Evolutionary conservation across 495 filamentous ascomycete species (phyloP).

Genomic region (Penicillium waksmanii): DNA sequence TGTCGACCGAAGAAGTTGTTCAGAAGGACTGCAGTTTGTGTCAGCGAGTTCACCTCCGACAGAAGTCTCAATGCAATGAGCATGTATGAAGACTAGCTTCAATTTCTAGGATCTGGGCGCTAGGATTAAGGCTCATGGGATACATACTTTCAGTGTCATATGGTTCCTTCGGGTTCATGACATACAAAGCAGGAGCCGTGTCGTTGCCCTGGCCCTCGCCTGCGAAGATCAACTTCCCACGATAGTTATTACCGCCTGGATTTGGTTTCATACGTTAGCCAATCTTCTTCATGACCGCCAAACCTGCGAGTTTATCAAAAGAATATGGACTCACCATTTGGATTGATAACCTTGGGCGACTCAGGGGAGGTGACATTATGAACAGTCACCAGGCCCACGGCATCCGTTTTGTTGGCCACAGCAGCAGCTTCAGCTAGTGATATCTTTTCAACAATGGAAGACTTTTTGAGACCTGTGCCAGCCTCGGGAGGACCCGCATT

Average conservation of each 20-base stretch:
- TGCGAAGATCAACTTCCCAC: constrained; percentile 46
- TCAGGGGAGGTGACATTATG: constrained; percentile 33
- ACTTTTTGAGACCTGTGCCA: constrained; percentile 55
- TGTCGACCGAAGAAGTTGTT: constrained; percentile 42
- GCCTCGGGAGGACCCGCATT: constrained; percentile 49
- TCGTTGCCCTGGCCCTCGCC: constrained; percentile 53
- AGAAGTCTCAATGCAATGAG: too few species aligned
- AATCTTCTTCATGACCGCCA: background rate
- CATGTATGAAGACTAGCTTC: too few species aligned
- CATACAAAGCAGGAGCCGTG: constrained; percentile 41
- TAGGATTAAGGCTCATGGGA: too few species aligned
- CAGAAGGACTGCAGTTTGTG: constrained; percentile 23
- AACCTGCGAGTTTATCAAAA: too few species aligned
- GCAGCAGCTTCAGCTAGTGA: constrained; percentile 42
- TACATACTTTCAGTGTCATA: constrained; percentile 53
- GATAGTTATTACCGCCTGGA: constrained; percentile 53
- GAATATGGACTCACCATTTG: constrained; percentile 46
- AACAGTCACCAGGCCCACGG: constrained; percentile 44
- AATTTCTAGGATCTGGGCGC: too few species aligned
- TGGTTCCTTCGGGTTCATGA: constrained; percentile 51
- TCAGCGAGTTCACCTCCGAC: background rate
- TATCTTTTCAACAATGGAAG: constrained; percentile 54
- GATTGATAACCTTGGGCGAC: constrained; percentile 45
- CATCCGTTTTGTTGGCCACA: constrained; percentile 43
- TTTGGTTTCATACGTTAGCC: background rate